A percentile compares a stretch with the other conserved stretches of the same genome.
Evolutionary conservation across 495 filamentous ascomycete species (phyloP).

Genomic region (Penicillium pancosmium): DNA sequence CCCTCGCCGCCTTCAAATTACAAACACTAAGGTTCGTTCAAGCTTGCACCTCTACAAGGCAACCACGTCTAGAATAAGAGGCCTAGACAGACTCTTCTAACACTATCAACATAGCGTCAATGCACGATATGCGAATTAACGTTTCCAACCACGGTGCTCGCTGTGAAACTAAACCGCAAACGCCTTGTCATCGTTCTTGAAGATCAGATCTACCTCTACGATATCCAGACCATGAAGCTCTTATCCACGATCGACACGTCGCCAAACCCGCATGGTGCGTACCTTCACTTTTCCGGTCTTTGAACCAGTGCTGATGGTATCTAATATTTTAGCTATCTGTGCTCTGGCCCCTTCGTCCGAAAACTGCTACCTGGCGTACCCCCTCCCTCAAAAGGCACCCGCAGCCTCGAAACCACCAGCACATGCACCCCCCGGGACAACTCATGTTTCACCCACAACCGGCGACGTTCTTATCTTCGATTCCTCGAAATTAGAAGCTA

Average conservation of each 20-base stretch:
- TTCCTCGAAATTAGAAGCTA: constrained; percentile 78
- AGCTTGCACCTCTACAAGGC: constrained; percentile 6
- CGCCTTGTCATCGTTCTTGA: constrained; percentile 90
- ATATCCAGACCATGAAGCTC: constrained; percentile 96
- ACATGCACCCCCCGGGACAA: constrained; percentile 78
- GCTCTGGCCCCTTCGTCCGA: constrained; percentile 94
- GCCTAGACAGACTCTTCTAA: constrained; percentile 10
- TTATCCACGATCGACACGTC: constrained; percentile 89
- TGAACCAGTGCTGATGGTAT: constrained; percentile 16
- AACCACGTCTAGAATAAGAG: constrained; percentile 8
- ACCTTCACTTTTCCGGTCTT: constrained; percentile 3
- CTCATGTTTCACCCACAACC: constrained; percentile 77
- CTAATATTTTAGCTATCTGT: constrained; percentile 68
- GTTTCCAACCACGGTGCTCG: constrained; percentile 90
- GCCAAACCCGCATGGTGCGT: constrained; percentile 78
- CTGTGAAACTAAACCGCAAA: constrained; percentile 91
- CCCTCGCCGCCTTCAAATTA: constrained; percentile 86
- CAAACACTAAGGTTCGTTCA: constrained; percentile 87
- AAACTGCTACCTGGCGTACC: constrained; percentile 91
- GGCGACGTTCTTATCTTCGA: constrained; percentile 94
- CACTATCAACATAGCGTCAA: constrained; percentile 60
- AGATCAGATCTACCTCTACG: constrained; percentile 95
- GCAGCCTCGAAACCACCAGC: constrained; percentile 68
- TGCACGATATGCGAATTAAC: constrained; percentile 99
- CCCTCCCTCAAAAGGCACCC: constrained; percentile 79